A percentile compares a stretch with the other conserved stretches of the same genome.
Evolutionary conservation across 352 stramenopile genomes (phyloP).

Genomic region (Pilasporangium apinafurcum): DNA sequence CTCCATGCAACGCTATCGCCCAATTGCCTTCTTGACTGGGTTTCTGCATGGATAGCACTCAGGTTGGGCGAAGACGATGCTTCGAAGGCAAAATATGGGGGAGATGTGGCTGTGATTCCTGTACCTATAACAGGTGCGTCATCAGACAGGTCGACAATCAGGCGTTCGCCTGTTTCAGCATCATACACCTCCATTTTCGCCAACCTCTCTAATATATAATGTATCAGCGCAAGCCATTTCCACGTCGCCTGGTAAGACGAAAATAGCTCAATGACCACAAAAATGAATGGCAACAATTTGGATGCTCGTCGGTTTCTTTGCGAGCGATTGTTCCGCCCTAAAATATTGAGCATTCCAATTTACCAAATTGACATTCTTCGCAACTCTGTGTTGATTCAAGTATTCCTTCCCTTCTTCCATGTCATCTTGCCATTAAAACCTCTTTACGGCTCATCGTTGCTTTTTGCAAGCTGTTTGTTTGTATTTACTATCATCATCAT

Average conservation of each 20-base stretch:
- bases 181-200: slow-evolving; percentile 32
- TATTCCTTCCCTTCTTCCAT: too few species aligned
- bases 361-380: too few species aligned
- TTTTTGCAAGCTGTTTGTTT: neutral
- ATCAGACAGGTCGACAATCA: slow-evolving; percentile 22
- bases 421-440: neutral
- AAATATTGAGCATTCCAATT: too few species aligned
- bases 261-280: too few species aligned
- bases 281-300: too few species aligned
- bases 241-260: too few species aligned
- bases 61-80: neutral
- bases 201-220: slow-evolving; percentile 4
- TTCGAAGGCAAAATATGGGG: neutral
- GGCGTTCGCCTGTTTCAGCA: slow-evolving; percentile 52
- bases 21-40: slow-evolving; percentile 43
- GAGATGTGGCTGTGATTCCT: neutral
- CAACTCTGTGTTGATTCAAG: too few species aligned
- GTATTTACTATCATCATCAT: neutral
- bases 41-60: slow-evolving; percentile 31
- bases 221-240: too few species aligned
- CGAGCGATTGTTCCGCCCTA: too few species aligned
- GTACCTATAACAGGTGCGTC: too few species aligned
- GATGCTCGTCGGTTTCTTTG: too few species aligned
- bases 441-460: neutral
- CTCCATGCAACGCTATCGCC: slow-evolving; percentile 49